Conservation (phyloP, 2,329 filamentous ascomycete genomes). For the Fonsecaea pugnacius region DNA sequence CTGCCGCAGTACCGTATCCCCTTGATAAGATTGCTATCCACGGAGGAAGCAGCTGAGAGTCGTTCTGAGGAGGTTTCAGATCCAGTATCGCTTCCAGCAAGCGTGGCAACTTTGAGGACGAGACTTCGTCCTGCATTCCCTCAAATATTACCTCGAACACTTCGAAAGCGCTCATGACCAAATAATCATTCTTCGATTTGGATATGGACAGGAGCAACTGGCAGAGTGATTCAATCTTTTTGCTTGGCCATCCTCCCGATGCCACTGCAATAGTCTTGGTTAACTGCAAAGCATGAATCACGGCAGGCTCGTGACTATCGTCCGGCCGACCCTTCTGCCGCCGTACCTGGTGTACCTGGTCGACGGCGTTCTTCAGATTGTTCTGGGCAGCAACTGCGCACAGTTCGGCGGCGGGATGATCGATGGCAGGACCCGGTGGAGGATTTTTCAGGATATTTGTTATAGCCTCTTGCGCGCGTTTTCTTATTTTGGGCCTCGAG, state of each 20-base stretch:
- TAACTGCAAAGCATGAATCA: conserved; percentile 90
- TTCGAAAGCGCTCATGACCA: conserved; percentile 95
- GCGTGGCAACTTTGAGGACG: conserved; percentile 84
- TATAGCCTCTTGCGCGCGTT: conserved; percentile 87
- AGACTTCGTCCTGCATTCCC: conserved; percentile 83
- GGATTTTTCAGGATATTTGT: conserved; percentile 80
- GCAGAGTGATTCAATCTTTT: conserved; percentile 90
- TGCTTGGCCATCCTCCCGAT: conserved; percentile 92
- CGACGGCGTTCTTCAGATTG: conserved; percentile 73
- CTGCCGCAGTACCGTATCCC: conserved; percentile 90
- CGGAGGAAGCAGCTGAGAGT: conserved; percentile 89
- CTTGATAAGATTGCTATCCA: conserved; percentile 96
- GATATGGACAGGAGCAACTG: conserved; percentile 88
- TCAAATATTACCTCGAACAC: conserved; percentile 97
- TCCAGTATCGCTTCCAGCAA: conserved; percentile 91
- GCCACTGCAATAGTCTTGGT: conserved; percentile 86
- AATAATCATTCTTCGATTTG: conserved; percentile 86
- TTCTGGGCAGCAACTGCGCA: conserved; percentile 88
- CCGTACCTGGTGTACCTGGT: conserved; percentile 70
- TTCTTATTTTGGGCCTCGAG: conserved; percentile 88
- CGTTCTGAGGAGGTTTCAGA: conserved; percentile 86
- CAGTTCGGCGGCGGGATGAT: conserved; percentile 94
- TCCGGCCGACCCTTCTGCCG: conserved; percentile 60
- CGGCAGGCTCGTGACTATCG: conserved; percentile 72
- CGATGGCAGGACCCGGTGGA: conserved; percentile 86